Evolutionary conservation across 1,284 basidiomycete species (phyloP), one percentile per base, ranked within the genome.

Genomic region (Cutaneotrichosporon daszewskae): DNA sequence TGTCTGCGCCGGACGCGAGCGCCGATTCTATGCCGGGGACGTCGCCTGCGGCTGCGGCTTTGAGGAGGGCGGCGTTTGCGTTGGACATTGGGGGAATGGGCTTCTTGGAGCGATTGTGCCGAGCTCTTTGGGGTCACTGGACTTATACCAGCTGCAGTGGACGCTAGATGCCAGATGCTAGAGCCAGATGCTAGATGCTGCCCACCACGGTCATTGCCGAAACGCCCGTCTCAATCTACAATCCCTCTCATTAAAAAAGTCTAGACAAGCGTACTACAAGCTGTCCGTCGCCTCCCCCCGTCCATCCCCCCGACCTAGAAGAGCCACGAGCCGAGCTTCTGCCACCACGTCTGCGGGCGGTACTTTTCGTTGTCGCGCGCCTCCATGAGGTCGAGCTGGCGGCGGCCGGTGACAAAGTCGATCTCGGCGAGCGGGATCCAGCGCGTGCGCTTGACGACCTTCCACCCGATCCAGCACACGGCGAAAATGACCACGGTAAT

Each of bases 361-460:
- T 50, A 62, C 19, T 32, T 50, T 40, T 56, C 53, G 33, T 53
- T 46, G 48, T 72, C 68, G 13, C 47, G 31, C 22, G 43, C 57
- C 41, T 81, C 80, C 32, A 79, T 79, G 64, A 80, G 79, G 62
- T 82, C 79, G 19, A 79, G 49, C 38, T 77, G 75, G 14, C 79
- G 76, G 45, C 80, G 77, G 42, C 81, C 81, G 12, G 81, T 78
- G 49, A 73, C 64, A 54, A 83, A 80, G 69, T 82, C 80, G 74
- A 82, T 82, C 55, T 81, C 75, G 16, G 70, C 56, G 16, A 75
- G 69, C 34, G 65, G 71, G 71, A 79, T 76, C 37, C 76, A 55
- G 37, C 73, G 73, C 5, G 79, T 80, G 55, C 73, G 74, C 69
- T 79, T 77, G 62, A 62, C 54, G 44, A 76, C 35, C 73, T 82